Evolutionary conservation across 179 eudicot species (phyloP).

Genomic region (Drosera spatulata): DNA sequence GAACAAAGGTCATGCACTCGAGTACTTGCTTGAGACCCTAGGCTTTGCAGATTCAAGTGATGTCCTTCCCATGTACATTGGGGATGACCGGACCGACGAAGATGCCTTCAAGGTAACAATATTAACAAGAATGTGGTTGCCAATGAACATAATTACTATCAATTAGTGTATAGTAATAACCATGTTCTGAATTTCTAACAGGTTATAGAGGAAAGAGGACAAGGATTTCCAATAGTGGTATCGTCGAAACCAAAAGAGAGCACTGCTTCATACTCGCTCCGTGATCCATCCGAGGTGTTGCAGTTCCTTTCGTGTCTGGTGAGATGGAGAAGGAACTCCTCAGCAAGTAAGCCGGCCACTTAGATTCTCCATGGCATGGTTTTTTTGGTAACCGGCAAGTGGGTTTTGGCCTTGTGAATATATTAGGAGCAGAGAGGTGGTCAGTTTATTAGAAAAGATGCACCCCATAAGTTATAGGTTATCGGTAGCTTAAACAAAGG

Average conservation of each 20-base stretch:
- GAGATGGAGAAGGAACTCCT: conserved; percentile 26
- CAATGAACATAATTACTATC: no score
- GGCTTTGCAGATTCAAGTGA: conserved; percentile 39
- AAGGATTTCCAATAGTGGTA: conserved; percentile 65
- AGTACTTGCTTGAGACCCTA: conserved; percentile 61
- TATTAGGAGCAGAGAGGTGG: neutral
- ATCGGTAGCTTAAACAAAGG: no score
- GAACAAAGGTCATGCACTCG: conserved; percentile 90
- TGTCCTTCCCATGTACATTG: conserved; percentile 68
- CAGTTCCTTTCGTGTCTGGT: conserved; percentile 43
- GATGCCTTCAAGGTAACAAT: conserved; percentile 84
- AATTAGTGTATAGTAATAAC: neutral
- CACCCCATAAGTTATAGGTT: no score
- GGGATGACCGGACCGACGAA: conserved; percentile 86
- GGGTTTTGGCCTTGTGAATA: conserved; percentile 5
- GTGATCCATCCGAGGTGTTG: conserved; percentile 66
- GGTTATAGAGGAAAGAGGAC: conserved; percentile 52
- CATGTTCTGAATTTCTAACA: conserved; percentile 5
- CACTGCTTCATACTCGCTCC: conserved; percentile 51
- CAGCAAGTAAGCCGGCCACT: conserved; percentile 11
- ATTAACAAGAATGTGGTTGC: neutral
- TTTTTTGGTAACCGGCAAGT: conserved; percentile 21
- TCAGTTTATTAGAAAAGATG: no score
- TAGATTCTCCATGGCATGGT: conserved; percentile 5
- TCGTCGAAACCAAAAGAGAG: conserved; percentile 55